Evolutionary conservation across 202 grass and related monocot genomes (phyloP).

Genomic region (Eragrostis tef): DNA sequence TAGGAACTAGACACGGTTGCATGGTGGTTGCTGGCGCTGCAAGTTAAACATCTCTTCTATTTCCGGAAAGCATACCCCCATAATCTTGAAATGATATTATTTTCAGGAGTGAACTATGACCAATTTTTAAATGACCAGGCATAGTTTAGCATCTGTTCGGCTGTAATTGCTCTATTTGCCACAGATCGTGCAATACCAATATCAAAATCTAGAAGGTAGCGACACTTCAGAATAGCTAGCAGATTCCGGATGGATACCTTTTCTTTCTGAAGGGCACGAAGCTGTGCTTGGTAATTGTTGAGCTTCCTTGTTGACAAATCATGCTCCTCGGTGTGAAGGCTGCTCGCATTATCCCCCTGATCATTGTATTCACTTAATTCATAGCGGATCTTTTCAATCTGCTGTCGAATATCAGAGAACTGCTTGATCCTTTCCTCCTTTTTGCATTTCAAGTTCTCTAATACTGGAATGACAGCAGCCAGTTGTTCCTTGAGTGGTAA

Average conservation of each 20-base stretch:
- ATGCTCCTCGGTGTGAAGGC: slow-evolving; percentile 56
- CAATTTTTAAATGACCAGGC: background rate
- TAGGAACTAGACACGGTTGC: no score
- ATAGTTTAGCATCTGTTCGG: slow-evolving; percentile 18
- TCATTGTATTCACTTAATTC: slow-evolving; percentile 68
- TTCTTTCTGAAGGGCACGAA: slow-evolving; percentile 83
- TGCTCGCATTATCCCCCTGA: slow-evolving; percentile 37
- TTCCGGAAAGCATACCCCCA: background rate
- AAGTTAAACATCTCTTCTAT: slow-evolving; percentile 1
- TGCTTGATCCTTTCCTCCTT: slow-evolving; percentile 76
- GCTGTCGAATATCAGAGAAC: slow-evolving; percentile 63
- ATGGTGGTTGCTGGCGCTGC: background rate
- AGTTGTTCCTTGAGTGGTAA: slow-evolving; percentile 76
- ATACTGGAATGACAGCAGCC: slow-evolving; percentile 57
- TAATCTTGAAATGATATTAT: background rate
- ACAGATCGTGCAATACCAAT: slow-evolving; percentile 9
- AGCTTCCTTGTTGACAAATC: slow-evolving; percentile 81
- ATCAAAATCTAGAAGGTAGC: background rate
- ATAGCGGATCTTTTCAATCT: slow-evolving; percentile 76
- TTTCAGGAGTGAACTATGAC: background rate
- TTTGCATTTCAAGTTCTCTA: slow-evolving; percentile 75
- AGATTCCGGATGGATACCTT: slow-evolving; percentile 63
- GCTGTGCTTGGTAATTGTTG: slow-evolving; percentile 66
- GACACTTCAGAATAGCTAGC: slow-evolving; percentile 14
- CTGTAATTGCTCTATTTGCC: slow-evolving; percentile 1